Evolutionary conservation across 306 rosid genomes (phyloP).

Genomic region (Fragaria ananassa): DNA sequence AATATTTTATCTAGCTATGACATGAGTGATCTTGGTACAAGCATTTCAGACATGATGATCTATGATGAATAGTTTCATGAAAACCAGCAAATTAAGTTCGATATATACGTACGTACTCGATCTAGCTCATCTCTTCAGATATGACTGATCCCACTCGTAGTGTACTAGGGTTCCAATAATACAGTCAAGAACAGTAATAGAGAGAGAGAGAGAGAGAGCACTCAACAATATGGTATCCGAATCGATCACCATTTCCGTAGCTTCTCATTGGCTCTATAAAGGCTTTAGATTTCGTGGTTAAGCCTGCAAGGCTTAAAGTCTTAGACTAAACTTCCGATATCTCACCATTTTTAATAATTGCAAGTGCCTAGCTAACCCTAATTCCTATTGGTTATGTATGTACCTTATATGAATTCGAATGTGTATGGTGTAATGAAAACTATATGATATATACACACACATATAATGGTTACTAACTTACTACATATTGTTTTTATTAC

Average conservation of each 20-base stretch:
- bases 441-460: no score
- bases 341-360: not conserved
- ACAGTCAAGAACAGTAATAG: no score
- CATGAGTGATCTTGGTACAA: constrained; percentile 7
- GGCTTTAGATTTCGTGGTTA: constrained; percentile 29
- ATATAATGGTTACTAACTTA: no score
- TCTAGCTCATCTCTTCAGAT: not conserved
- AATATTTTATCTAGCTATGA: not conserved
- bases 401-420: not conserved
- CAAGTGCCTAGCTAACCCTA: not conserved
- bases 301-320: not conserved
- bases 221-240: constrained; percentile 55
- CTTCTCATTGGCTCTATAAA: constrained; percentile 38
- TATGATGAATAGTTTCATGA: not conserved
- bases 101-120: no score
- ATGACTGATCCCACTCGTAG: no score
- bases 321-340: constrained; percentile 4
- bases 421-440: not conserved
- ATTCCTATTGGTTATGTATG: no score
- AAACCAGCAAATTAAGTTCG: not conserved
- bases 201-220: constrained; percentile 35
- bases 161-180: no score
- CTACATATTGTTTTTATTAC: no score
- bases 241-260: constrained; percentile 61
- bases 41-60: not conserved